Evolutionary conservation across 306 rosid species (phyloP).

Genomic region (Cicer chorassanicum): DNA sequence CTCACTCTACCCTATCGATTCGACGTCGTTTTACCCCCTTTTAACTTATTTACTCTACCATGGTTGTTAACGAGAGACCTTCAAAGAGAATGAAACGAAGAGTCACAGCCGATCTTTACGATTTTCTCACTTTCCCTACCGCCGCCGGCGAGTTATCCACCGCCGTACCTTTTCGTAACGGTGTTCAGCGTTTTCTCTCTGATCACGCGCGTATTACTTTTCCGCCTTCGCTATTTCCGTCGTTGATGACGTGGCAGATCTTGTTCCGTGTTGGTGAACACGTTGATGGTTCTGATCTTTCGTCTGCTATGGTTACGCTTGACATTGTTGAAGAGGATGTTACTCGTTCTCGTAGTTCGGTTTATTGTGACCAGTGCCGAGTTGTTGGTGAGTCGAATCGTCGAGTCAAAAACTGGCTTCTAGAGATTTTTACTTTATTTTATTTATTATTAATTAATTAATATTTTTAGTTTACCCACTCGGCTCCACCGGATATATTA

Average conservation of each 20-base stretch:
- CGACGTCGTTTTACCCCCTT: neutral
- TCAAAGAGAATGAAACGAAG: slow-evolving; percentile 78
- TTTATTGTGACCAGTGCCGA: slow-evolving; percentile 94
- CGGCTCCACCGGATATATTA: neutral
- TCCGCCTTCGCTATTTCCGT: slow-evolving; percentile 73
- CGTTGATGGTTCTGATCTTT: slow-evolving; percentile 51
- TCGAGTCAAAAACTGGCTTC: slow-evolving; percentile 24
- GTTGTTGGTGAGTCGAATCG: slow-evolving; percentile 87
- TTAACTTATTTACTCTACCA: neutral
- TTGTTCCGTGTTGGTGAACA: slow-evolving; percentile 63
- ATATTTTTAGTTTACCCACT: neutral
- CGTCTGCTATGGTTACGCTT: slow-evolving; percentile 55
- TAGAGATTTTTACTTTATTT: neutral
- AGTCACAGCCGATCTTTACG: slow-evolving; percentile 71
- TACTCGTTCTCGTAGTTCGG: slow-evolving; percentile 66
- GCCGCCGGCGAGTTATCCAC: neutral
- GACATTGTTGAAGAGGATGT: slow-evolving; percentile 96
- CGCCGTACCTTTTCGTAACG: slow-evolving; percentile 59
- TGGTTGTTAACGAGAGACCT: slow-evolving; percentile 87
- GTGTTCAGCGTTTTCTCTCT: slow-evolving; percentile 61
- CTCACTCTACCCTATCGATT: neutral
- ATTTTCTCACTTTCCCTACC: slow-evolving; percentile 59
- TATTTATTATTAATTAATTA: neutral
- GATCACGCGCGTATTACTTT: slow-evolving; percentile 69
- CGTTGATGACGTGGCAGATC: slow-evolving; percentile 86